These are phyloP conservation scores for Nyctanthes arbortristis DNA, from an alignment of 257 asterid species.

Conservation along the genomic window DNA sequence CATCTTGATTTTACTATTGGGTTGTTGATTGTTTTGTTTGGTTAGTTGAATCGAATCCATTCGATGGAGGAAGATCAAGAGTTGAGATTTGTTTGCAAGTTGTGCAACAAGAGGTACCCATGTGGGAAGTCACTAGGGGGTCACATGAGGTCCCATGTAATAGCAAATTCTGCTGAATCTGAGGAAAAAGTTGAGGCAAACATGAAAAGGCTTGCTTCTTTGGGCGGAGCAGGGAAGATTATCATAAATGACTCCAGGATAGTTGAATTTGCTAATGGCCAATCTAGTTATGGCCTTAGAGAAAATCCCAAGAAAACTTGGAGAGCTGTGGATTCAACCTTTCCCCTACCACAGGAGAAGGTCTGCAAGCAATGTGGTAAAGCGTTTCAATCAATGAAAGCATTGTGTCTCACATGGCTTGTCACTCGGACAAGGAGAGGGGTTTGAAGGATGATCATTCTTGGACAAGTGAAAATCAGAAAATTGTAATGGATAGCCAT, in stretches of 20 bases:
- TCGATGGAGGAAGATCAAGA: conserved; percentile 59
- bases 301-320: conserved; percentile 93
- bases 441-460: conserved; percentile 67
- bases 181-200: conserved; percentile 21
- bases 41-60: conserved; percentile 14
- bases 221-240: conserved; percentile 21
- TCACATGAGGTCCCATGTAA: conserved; percentile 81
- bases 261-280: conserved; percentile 46
- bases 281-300: conserved; percentile 60
- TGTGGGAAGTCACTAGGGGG: conserved; percentile 92
- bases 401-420: conserved; percentile 97
- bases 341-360: conserved; percentile 51
- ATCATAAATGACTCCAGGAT: conserved; percentile 26
- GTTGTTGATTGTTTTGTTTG: conserved; percentile 18
- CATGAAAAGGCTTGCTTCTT: conserved; percentile 37
- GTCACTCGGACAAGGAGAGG: conserved; percentile 80
- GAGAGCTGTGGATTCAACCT: conserved; percentile 58
- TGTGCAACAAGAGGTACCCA: conserved; percentile 63
- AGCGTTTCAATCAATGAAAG: conserved; percentile 84
- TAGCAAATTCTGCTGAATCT: conserved; percentile 58
- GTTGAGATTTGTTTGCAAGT: conserved; percentile 59
- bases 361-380: conserved; percentile 95
- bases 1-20: conserved; percentile 24
- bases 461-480: conserved; percentile 76
- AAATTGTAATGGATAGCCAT: conserved; percentile 49